Evolutionary conservation across 2,329 filamentous ascomycete genomes (phyloP), one percentile per base, ranked within the genome.

Genomic region (Bertia moriformis): DNA sequence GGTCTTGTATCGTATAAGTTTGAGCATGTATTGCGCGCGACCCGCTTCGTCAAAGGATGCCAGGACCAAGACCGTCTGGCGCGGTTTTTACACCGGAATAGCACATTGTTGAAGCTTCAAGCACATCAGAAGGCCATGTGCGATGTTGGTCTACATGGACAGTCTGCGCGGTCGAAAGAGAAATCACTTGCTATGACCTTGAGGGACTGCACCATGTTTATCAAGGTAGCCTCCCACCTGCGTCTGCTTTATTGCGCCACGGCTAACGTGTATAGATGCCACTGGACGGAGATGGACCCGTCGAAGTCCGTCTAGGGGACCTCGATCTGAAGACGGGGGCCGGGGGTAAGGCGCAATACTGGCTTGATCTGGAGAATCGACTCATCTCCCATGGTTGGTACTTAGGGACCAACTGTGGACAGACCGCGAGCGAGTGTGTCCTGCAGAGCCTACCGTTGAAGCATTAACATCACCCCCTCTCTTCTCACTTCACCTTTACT

Each of bases 331-430:
- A 69, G 45, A 60, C 57, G 4, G 53, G 57, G 2, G 51, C 51
- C 2, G 60, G 57, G 13, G 61, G 60, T 7, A 68, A 69, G 46
- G 51, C 61, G 10, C 51, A 58, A 24, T 65, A 68, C 42, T 69
- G 65, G 65, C 52, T 55, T 19, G 51, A 53, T 18, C 48, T 61
- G 19, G 65, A 69, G 46, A 52, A 48, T 18, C 48, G 55, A 12
- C 48, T 69, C 24, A 62, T 67, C 32, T 50, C 57, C 2, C 60
- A 60, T 19, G 65, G 62, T 37, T 69, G 65, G 64, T 69, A 69
- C 49, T 45, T 47, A 24, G 59, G 55, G 4, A 49, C 46, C 27
- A 56, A 56, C 32, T 41, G 37, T 38, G 45, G 47, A 18, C 49
- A 51, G 37, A 39, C 40, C 12, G 30, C 44, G 2, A 56, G 51